Percentiles rank a stretch among this genome's conserved stretches.
phyloP scores from a whole-genome alignment of 2,329 filamentous ascomycete genomes.

The Neopestalotiopsis sp. region DNA sequence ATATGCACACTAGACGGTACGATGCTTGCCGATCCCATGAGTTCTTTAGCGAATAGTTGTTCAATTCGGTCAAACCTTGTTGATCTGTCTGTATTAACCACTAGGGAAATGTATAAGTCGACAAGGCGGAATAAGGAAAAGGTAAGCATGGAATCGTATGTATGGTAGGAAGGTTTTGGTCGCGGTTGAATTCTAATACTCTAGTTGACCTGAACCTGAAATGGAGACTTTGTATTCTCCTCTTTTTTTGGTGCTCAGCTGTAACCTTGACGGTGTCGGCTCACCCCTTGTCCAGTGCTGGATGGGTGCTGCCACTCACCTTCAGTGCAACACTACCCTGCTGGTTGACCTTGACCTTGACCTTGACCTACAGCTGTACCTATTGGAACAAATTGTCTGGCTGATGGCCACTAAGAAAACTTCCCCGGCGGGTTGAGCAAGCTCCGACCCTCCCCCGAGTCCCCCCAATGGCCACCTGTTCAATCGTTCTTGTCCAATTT shows the following conservation, averaged over 20 bases:
- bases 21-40: neutral
- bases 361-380: neutral
- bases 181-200: too few relatives aligned
- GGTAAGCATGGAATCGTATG: neutral
- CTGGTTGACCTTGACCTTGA: too few relatives aligned
- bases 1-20: too few relatives aligned
- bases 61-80: neutral
- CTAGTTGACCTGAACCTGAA: too few relatives aligned
- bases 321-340: neutral
- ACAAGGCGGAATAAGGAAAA: neutral
- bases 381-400: too few relatives aligned
- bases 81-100: too few relatives aligned
- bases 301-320: neutral
- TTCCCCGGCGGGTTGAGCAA: slow-evolving; percentile 1
- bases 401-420: neutral
- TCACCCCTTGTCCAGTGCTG: neutral
- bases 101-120: neutral
- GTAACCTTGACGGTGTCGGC: slow-evolving; percentile 5
- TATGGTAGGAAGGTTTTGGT: too few relatives aligned
- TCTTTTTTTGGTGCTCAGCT: neutral
- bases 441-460: neutral
- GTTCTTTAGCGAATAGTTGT: neutral
- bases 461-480: slow-evolving; percentile 18
- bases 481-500: slow-evolving; percentile 9
- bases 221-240: neutral